Base-by-base conservation (phyloP, 495 filamentous ascomycete species). In the Paragyromitra xinjiangensis region DNA sequence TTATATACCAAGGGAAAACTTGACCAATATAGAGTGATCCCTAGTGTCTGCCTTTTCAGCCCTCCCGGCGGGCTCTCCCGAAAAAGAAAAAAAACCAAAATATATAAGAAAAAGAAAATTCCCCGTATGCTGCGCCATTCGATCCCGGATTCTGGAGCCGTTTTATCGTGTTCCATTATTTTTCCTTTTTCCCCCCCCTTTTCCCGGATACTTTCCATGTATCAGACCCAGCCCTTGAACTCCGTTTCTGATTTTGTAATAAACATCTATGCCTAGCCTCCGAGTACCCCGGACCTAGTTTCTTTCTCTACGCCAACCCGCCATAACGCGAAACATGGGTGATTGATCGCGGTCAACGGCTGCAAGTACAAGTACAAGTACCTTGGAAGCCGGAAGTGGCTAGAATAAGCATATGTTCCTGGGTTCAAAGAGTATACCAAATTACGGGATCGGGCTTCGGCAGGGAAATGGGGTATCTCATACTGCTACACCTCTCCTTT, bases 71-170 rank as follows among this genome's bases (percentile, higher is more conserved):
- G 66, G 59, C 77, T 59, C 65, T 71, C 44, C 73, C 73, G 74
- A 78, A 65, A 56, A 78, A 64, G 71, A 69, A 74, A 74, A 76
- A 75, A 75, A 45, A 39, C 65, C 74, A 66, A 78, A 78, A 61
- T 79, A 65, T 59, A 73, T 65, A 78, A 79, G 55, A 78, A 78
- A 71, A 75, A 75, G 64, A 76, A 78, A 78, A 78, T 70, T 65
- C 73, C 59, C 65, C 77, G 73, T 78, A 71, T 71, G 73, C 64
- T 79, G 77, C 73, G 65, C 74, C 74, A 71, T 79, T 65, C 59
- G 75, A 66, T 65, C 73, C 75, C 44, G 64, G 73, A 73, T 72
- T 58, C 56, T 63, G 67, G 59, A 65, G 68, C 69, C 74, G 69
- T 67, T 75, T 73, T 73, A 73, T 67, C 51, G 69, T 59, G 42